Evolutionary conservation across 106 monocot species (phyloP), one percentile per base, ranked within the genome.

Genomic region (Acanthochlamys bracteata): DNA sequence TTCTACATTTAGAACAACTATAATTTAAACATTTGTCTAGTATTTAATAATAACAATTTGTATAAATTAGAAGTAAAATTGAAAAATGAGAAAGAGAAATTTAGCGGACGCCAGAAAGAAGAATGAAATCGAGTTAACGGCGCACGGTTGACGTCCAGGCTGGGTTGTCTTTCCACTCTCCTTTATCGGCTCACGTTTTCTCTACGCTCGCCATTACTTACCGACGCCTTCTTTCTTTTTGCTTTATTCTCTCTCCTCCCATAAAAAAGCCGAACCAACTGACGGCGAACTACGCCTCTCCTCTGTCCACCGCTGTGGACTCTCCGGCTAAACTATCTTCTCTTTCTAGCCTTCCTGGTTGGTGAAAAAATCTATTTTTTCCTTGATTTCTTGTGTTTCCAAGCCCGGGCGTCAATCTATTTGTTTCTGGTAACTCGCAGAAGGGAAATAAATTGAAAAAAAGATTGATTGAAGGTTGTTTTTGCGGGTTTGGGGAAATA

Each of bases 121-220:
- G 72, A 66, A 58, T 81, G 53, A 76, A 68, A 25, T 82, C 65
- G 25, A 20, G 83, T 76, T 84, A 51, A 73, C 66, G 71, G 60
- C 62, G 68, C 68, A 54, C 67, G 33, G 56, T 79, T 87, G 57
- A 80, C 70, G 57, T 89, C 89, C 84, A 79, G 73, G 60, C 70
- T 76, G 76, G 22, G 51, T 19, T 20, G 57, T 71, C 25, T 67
- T n/a, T n/a, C n/a, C n/a, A n/a, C 73, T 33, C 33, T 33, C 71
- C 53, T 75, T 76, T 73, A 80, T 80, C 85, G 79, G 59, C 47
- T 70, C 71, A 76, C 76, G 71, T 83, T 69, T 74, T 42, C 12
- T 61, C 53, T 41, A 10, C 45, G 25, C 68, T 14, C 43, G 33
- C 46, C 39, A 57, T 20, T 17, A 24, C 33, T 66, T 61, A 6